These are phyloP conservation scores for Fomitopsis schrenkii DNA, from an alignment of 1,284 basidiomycete genomes.

Conservation along the genomic window DNA sequence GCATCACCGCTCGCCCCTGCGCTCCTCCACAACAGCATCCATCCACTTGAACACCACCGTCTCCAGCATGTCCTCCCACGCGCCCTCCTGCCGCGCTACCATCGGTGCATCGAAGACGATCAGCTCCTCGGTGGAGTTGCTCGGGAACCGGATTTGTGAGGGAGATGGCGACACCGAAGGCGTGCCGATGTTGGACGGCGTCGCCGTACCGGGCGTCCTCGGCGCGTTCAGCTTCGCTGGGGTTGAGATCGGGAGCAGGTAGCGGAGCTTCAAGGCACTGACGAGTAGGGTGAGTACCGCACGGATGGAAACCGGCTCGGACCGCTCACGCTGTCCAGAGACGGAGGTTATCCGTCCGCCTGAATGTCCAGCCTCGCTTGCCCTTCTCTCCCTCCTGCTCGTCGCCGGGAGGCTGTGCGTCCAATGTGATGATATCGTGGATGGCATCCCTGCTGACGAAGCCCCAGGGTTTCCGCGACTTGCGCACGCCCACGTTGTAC, in stretches of 20 bases:
- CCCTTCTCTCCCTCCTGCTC: conserved; percentile 32
- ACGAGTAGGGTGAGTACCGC: neutral
- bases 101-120: conserved; percentile 68
- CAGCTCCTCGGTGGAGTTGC: conserved; percentile 27
- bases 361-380: conserved; percentile 68
- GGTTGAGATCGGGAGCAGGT: conserved; percentile 63
- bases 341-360: conserved; percentile 77
- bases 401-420: conserved; percentile 37
- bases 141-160: conserved; percentile 27
- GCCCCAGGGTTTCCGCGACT: conserved; percentile 83
- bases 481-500: conserved; percentile 77
- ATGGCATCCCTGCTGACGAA: conserved; percentile 76
- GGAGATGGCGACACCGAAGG: conserved; percentile 25
- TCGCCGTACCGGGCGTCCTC: conserved; percentile 14
- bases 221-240: conserved; percentile 35
- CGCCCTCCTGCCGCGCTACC: conserved; percentile 68
- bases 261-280: conserved; percentile 79
- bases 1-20: conserved; percentile 36
- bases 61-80: conserved; percentile 81
- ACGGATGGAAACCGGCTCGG: conserved; percentile 8
- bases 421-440: conserved; percentile 71
- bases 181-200: conserved; percentile 21
- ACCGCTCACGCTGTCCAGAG: conserved; percentile 74
- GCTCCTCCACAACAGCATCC: conserved; percentile 64
- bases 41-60: conserved; percentile 62